phyloP scores from a whole-genome alignment of 495 filamentous ascomycete genomes.

The Penicillium robsamsonii region DNA sequence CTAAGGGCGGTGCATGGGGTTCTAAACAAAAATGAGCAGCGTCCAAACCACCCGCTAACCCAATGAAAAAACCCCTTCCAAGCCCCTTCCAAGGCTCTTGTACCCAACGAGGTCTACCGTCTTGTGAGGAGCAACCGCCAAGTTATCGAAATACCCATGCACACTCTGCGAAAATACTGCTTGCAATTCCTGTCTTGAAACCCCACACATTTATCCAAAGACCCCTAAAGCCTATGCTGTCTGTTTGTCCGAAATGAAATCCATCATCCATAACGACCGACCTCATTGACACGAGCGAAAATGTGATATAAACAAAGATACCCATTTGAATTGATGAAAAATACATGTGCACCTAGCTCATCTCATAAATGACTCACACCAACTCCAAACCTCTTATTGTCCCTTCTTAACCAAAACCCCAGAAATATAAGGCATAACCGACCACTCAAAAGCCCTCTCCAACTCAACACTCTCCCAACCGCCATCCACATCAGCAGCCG shows the following conservation, averaged over 20 bases:
- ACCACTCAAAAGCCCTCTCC: conserved; percentile 45
- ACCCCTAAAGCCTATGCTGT: neutral
- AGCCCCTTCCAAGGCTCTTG: neutral
- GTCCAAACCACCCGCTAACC: neutral
- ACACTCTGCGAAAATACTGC: neutral
- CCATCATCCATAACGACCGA: neutral
- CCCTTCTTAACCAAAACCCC: conserved; percentile 52
- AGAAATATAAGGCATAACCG: conserved; percentile 53
- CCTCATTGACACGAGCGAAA: neutral
- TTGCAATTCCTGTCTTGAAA: neutral
- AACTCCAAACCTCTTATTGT: conserved; percentile 1
- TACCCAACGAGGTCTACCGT: neutral
- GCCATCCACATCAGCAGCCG: conserved; percentile 44
- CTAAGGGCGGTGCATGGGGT: neutral
- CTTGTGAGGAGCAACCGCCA: neutral
- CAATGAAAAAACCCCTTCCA: neutral
- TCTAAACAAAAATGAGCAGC: neutral
- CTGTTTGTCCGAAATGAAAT: neutral
- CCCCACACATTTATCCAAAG: neutral
- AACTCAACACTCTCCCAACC: conserved; percentile 58
- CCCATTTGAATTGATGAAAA: conserved; percentile 13
- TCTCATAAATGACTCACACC: neutral
- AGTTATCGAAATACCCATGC: neutral
- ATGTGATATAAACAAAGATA: conserved; percentile 17
- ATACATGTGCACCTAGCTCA: neutral